phyloP scores from a whole-genome alignment of 2,329 filamentous ascomycete species.

The Tolypocladium nubicola region DNA sequence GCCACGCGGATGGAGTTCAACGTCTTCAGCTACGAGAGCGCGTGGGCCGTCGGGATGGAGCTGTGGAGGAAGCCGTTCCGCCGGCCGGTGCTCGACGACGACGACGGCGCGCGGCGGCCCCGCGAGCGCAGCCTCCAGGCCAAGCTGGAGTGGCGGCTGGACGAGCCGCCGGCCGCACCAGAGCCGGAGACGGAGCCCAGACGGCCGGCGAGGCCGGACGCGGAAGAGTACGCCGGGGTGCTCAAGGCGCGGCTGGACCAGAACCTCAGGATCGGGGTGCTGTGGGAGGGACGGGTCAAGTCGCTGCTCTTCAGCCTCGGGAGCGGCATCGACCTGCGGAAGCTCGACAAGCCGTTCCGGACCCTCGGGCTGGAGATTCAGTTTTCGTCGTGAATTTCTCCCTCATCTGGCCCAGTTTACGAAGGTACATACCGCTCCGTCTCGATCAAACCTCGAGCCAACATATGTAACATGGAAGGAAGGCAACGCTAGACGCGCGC shows the following conservation, averaged over 20 bases:
- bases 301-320: constrained; percentile 87
- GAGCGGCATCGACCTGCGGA: constrained; percentile 70
- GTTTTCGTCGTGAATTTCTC: constrained; percentile 60
- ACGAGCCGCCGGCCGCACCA: constrained; percentile 27
- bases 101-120: constrained; percentile 12
- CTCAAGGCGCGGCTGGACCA: constrained; percentile 86
- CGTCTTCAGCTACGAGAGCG: constrained; percentile 94
- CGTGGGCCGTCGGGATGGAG: constrained; percentile 85
- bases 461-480: background rate
- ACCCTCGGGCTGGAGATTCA: constrained; percentile 71
- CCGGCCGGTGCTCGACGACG: constrained; percentile 23
- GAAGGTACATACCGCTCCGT: background rate
- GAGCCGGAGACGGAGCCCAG: constrained; percentile 14
- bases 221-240: constrained; percentile 70
- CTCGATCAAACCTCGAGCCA: background rate
- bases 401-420: background rate
- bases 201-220: constrained; percentile 19
- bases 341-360: constrained; percentile 65
- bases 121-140: constrained; percentile 35
- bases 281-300: constrained; percentile 92
- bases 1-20: constrained; percentile 95
- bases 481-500: background rate
- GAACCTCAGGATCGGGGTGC: constrained; percentile 69
- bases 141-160: constrained; percentile 40
- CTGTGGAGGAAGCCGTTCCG: constrained; percentile 62